Conservation (phyloP, 2,329 filamentous ascomycete species). For the Alternaria sp. region DNA sequence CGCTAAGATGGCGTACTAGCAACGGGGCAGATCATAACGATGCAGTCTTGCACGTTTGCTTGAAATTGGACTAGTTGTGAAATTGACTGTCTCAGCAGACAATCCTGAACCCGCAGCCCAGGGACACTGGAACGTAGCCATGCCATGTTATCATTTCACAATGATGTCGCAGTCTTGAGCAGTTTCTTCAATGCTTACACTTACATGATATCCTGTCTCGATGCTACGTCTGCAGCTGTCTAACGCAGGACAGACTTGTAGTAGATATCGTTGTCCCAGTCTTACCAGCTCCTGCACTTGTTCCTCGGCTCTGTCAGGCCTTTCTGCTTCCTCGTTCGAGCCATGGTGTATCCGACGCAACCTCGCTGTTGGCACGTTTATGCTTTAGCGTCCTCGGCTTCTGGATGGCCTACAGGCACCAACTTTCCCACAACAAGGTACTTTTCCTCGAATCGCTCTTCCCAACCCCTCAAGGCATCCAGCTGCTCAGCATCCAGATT, state of each 20-base stretch:
- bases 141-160: neutral
- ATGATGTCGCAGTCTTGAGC: neutral
- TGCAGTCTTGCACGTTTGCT: neutral
- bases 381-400: constrained; percentile 55
- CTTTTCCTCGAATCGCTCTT: constrained; percentile 91
- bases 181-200: neutral
- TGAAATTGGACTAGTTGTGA: neutral
- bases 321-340: neutral
- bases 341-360: neutral
- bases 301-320: neutral
- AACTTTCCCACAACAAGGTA: constrained; percentile 93
- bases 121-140: neutral
- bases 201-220: neutral
- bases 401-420: constrained; percentile 70
- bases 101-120: neutral
- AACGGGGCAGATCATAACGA: neutral
- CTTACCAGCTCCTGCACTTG: neutral
- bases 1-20: constrained; percentile 7
- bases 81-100: neutral
- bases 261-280: neutral
- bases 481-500: constrained; percentile 78
- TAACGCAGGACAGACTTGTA: neutral
- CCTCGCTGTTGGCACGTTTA: neutral
- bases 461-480: constrained; percentile 89
- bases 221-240: neutral